Evolutionary conservation across 805 yeast species (phyloP), one percentile per base, ranked within the genome.

Genomic region (Spathaspora boniae): DNA sequence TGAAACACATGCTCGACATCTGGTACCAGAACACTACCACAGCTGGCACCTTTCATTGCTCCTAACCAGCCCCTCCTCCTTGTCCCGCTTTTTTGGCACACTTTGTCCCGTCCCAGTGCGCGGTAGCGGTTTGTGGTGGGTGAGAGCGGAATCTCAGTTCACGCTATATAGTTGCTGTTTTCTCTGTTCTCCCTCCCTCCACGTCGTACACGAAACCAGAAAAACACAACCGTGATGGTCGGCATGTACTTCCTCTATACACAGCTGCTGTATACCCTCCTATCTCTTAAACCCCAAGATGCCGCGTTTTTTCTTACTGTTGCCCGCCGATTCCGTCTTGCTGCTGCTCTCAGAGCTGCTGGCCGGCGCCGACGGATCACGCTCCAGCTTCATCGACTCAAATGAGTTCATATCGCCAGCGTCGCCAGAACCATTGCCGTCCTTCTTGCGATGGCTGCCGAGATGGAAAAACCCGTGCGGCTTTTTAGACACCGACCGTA

Each of bases 381-480:
- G 28, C 6, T 31, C 31, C 6, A 42, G 29, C 22, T 33, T 38
- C 16, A 25, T 30, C 15, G 40, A 18, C 30, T 38, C 35, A 22
- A 35, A 9, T 29, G 39, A 33, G 5, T 38, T 30, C 17, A 43
- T 48, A 20, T 42, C 45, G 3, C 34, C 35, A 3, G 36, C 31
- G n/a, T n/a, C n/a, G n/a, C n/a, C n/a, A n/a, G n/a, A 11, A 11
- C 25, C 25, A 15, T 16, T 37, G 9, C 31, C 30, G 19, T 35
- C 38, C 24, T 47, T 38, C 34, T 45, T 47, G 32, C 43, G 35
- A 20, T 36, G 40, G 16, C 32, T 33, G 4, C 51, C 43, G 8
- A 50, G 22, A 29, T 51, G 58, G 29, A 56, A 47, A 22, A 50
- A 38, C 11, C 47, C 44, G 29, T 45, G 50, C n/a, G n/a, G n/a